Evolutionary conservation across 129 eudicot species (phyloP).

Genomic region (Saussurea involucrata): DNA sequence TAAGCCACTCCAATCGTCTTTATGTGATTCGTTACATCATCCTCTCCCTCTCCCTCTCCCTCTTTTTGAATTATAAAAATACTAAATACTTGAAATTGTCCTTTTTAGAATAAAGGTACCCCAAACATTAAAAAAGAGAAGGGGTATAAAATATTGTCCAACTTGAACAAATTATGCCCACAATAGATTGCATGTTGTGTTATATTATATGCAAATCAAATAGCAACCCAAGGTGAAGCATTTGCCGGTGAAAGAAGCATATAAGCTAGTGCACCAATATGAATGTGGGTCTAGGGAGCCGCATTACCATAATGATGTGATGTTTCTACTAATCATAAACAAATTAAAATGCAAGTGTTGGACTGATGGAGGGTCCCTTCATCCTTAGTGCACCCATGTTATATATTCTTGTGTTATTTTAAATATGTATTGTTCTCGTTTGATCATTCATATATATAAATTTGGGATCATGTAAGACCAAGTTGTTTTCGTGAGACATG

Average conservation of each 20-base stretch:
- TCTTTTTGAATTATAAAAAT: neutral
- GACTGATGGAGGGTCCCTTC: constrained; percentile 23
- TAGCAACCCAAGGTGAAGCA: constrained; percentile 19
- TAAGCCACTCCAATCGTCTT: neutral
- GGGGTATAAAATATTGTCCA: constrained; percentile 22
- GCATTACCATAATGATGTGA: constrained; percentile 28
- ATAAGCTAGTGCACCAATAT: constrained; percentile 27
- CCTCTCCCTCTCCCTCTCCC: neutral
- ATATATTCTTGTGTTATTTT: neutral
- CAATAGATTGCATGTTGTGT: constrained; percentile 17
- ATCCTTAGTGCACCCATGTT: constrained; percentile 18
- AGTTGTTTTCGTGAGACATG: too few relatives aligned
- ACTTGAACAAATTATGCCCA: constrained; percentile 17
- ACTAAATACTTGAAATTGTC: neutral
- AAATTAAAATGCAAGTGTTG: neutral
- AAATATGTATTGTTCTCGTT: too few relatives aligned
- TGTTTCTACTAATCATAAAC: neutral
- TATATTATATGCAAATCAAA: constrained; percentile 23
- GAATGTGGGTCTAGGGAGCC: constrained; percentile 18
- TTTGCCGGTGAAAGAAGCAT: constrained; percentile 26
- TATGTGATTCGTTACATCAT: neutral
- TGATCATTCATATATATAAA: too few relatives aligned
- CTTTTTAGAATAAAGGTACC: neutral
- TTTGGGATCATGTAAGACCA: too few relatives aligned
- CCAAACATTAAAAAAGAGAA: neutral